Evolutionary conservation across 2,329 filamentous ascomycete species (phyloP), one percentile per base, ranked within the genome.

Genomic region (Leptographium radiaticola): DNA sequence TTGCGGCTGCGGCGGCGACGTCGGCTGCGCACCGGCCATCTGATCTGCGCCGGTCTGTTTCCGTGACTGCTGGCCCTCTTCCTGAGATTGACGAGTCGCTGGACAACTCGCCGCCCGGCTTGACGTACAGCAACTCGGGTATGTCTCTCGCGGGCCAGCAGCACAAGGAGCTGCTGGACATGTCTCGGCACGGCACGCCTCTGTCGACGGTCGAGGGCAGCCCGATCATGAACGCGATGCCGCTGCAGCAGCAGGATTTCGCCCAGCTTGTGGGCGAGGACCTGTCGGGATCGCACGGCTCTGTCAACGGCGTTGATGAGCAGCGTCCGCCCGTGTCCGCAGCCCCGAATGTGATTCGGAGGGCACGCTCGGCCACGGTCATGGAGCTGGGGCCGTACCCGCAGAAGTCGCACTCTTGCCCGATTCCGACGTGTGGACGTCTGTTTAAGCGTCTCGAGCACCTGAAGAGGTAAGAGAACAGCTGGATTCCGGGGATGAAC

Each of bases 401-500:
- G 51, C 89, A 95, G 67, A 98, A 98, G 71, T 95, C 90, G 43
- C 93, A 98, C 71, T 97, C 91, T 2, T 98, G 93, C 74, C 93
- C 93, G n/a, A 98, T 98, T 64, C 93, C 93, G 33, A 94, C 91
- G 53, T 98, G 93, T 68, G 93, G 93, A 53, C 86, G 93, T 65
- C 80, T 96, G 58, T 98, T 98, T 80, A 98, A 98, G 83, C 85
- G 93, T 71, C 81, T 98, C 75, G 93, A 98, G 75, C 93, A 98
- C 74, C 83, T 98, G 66, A 98, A 98, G 80, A 84, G 91, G 89
- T 95, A 88, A 82, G 86, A 76, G 62, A 58, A 57, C 66, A 65
- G 68, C 65, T 64, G 65, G 64, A 67, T 60, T 67, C 71, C 68
- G 61, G 55, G 62, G 62, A 66, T 63, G 34, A 33, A 45, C 53